Base-by-base conservation (phyloP, 1,284 basidiomycete species). In the Naganishia albida region DNA sequence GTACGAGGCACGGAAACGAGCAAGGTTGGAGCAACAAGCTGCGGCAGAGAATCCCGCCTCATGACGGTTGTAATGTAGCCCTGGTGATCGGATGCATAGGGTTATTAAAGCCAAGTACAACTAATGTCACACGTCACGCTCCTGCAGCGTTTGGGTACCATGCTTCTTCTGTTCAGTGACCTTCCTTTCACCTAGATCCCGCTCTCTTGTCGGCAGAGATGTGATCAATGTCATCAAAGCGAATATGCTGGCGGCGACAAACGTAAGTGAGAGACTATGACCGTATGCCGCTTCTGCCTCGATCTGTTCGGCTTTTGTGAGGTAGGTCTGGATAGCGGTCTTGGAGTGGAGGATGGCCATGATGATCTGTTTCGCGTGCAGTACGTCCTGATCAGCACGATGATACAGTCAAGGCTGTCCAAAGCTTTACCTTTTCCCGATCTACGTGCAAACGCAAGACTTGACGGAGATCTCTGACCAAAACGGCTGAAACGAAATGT, bases 1-100 rank as follows among this genome's bases (percentile, higher is more conserved):
- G 65, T 93, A 88, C 73, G 74, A 91, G 62, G 87, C 87, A 71
- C 82, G 92, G 68, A 94, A 94, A 80, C 84, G 89, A 64, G 85
- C 84, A 71, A 88, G 85, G 72, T 69, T 91, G 72, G 89, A 91
- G 75, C 83, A 85, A 30, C 55, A 59, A 23, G 26, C n/a, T 50
- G 34, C 10, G 15, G 1, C 46, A 8, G 46, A 49, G 7, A 48
- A 13, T 60, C 28, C 38, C 8, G 46, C 23, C 25, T 38, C 20
- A 59, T 59, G 28, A 15, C 28, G 13, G 56, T 38, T 23, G 43
- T 28, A 20, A 10, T 20, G 6, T 48, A 20, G 46, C 18, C 18
- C 18, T 48, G 3, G n/a, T 48, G 23, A 7, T n/a, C 7, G 3
- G 13, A 43, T 43, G n/a, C 42, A 43, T 43, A 3, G 18, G 4